Base-by-base conservation (phyloP, 176 grass and related monocot genomes). In the Otatea glauca region DNA sequence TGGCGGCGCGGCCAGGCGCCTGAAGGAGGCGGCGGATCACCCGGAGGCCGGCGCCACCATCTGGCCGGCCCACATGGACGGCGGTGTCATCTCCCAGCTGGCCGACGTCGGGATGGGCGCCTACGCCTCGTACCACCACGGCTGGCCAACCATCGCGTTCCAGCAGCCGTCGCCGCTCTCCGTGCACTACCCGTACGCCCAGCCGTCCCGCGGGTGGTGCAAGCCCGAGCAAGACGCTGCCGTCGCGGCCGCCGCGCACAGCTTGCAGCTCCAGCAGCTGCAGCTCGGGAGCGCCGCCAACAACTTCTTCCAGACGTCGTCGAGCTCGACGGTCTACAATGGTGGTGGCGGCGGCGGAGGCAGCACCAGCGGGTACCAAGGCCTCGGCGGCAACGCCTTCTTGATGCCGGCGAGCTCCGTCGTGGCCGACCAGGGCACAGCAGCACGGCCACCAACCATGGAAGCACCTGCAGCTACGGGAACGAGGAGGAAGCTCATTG, bases 91-190 rank as follows among this genome's bases (percentile, higher is more conserved):
- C 84, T 79, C 89, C 35, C 85, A 84, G 24, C 89, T 90, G 0
- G 56, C 81, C 35, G 76, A 79, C 20, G 63, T 66, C 70, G 89
- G 89, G 9, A 78, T 87, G 80, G 76, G 43, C 25, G 70, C 68
- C 34, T 91, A 84, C 85, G 76, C 81, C 50, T 65, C 85, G 34
- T 84, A 76, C 69, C 84, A 87, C 85, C 80, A 84, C 70, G 85
- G 24, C 69, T 91, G 89, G 89, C 89, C 89, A 1, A 91, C 89
- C 35, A 91, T 91, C 76, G 81, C 89, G 54, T 91, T 91, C 81
- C 89, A 91, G 81, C 85, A 87, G 70, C 89, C 89, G 44, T 37
- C 85, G 37, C 89, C 85, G 75, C 85, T 91, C 51, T 54, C 89
- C 62, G 81, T 91, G 53, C 89, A 91, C 76, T 91, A 88, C 70